phyloP scores from a whole-genome alignment of 108 stramenopile species.

The Conticribra guillardii region DNA sequence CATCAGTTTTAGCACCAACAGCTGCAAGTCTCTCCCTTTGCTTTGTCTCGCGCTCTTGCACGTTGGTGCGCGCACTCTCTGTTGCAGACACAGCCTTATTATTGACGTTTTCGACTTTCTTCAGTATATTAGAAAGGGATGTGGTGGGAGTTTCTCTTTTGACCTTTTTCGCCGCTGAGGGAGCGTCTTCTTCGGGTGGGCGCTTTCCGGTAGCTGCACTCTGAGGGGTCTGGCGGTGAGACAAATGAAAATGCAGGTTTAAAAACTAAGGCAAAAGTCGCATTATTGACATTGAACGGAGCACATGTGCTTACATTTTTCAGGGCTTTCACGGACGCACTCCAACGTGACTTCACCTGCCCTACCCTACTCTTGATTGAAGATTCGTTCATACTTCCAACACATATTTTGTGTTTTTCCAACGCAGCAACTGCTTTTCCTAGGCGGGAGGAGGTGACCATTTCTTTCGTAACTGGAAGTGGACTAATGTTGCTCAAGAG shows the following conservation, averaged over 20 bases:
- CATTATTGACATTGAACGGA: too few species aligned
- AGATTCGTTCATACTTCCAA: slow-evolving; percentile 70
- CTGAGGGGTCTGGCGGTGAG: slow-evolving; percentile 1
- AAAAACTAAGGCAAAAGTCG: too few species aligned
- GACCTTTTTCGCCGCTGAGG: slow-evolving; percentile 43
- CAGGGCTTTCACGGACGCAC: slow-evolving; percentile 77
- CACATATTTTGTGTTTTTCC: slow-evolving; percentile 78
- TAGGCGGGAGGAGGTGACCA: slow-evolving; percentile 74
- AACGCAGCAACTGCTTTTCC: slow-evolving; percentile 82
- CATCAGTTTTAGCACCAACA: neutral
- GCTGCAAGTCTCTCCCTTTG: slow-evolving; percentile 18
- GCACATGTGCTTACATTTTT: slow-evolving; percentile 58
- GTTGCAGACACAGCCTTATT: slow-evolving; percentile 14
- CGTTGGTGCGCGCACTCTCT: slow-evolving; percentile 22
- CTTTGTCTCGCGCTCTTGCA: slow-evolving; percentile 16
- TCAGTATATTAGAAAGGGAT: slow-evolving; percentile 67
- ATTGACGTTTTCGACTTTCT: slow-evolving; percentile 54
- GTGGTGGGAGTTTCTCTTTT: slow-evolving; percentile 52
- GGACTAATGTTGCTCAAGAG: slow-evolving; percentile 67
- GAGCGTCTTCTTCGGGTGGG: slow-evolving; percentile 22
- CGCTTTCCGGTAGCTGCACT: slow-evolving; percentile 36
- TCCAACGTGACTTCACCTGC: slow-evolving; percentile 76
- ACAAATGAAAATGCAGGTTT: too few species aligned
- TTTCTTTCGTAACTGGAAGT: slow-evolving; percentile 83
- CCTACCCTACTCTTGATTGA: slow-evolving; percentile 70